Evolutionary conservation across 345 rosid genomes (phyloP), one percentile per base, ranked within the genome.

Genomic region (Rubroshorea leprosula): DNA sequence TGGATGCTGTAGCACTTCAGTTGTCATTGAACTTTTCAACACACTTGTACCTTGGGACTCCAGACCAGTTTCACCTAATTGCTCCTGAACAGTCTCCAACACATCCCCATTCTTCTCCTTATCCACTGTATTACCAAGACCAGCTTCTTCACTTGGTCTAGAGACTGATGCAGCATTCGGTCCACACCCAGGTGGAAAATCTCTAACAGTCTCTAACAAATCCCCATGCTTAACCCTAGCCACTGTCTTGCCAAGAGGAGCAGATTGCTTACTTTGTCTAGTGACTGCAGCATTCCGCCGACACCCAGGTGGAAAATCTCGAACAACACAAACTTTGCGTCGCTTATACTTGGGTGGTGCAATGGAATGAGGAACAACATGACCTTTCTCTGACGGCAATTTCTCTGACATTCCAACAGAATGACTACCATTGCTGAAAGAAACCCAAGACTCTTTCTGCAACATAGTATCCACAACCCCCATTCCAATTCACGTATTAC

Each of bases 281-380:
- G 45, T 53, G 23, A 72, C 25, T 11, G 54, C 20, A 18, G 72
- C 69, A 62, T 45, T 4, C 20, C 61, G 62, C 39, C 84, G 85
- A 67, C 75, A 86, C 0, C 74, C 82, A 16, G 71, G 65, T 0
- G 95, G 83, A 29, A 72, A 84, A 57, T 82, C 79, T 15, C 86
- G 75, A 58, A 63, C 21, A 3, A 78, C 87, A 41, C 63, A 74
- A 73, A 76, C 73, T 57, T 38, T 69, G 31, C 73, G 72, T 19
- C 61, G 68, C 81, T 76, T 88, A 58, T 53, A 62, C 73, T 69
- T 81, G 24, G 70, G 65, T 14, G 14, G 54, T 47, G 60, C 57
- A 27, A 41, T 61, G 49, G 18, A 44, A 44, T 13, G 47, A 0
- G 47, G 16, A 9, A 5, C 47, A 1, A 44, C 47, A 44, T 13